phyloP scores from a whole-genome alignment of 805 yeast species.

The Naumovozyma castellii region DNA sequence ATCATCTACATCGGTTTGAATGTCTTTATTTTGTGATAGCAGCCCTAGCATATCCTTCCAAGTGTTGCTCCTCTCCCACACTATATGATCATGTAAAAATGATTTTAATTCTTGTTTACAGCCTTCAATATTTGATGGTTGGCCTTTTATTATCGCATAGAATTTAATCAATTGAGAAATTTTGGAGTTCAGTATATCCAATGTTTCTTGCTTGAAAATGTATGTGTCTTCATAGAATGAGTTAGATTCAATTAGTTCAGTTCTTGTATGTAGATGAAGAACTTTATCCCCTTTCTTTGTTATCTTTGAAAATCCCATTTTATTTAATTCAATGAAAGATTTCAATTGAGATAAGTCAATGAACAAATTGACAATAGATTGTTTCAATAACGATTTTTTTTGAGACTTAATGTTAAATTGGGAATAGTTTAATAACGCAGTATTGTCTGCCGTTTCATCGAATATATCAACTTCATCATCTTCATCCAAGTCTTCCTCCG shows the following conservation, averaged over 20 bases:
- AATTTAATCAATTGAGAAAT: conserved; percentile 43
- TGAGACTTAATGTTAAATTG: conserved; percentile 43
- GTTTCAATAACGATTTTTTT: conserved; percentile 56
- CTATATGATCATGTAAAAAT: conserved; percentile 77
- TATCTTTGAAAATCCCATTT: conserved; percentile 78
- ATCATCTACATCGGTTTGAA: conserved; percentile 19
- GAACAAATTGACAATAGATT: conserved; percentile 51
- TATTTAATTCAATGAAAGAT: conserved; percentile 74
- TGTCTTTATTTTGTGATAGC: conserved; percentile 41
- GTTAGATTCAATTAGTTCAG: conserved; percentile 36
- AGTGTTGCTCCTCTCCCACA: conserved; percentile 92
- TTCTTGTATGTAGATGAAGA: conserved; percentile 45
- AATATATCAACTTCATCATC: conserved; percentile 33
- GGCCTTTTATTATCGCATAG: conserved; percentile 43
- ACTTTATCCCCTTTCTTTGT: conserved; percentile 86
- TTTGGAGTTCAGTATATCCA: conserved; percentile 40
- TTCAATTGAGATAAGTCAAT: conserved; percentile 72
- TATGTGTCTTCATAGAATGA: conserved; percentile 40
- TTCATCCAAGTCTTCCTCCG: conserved; percentile 25
- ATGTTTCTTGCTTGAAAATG: conserved; percentile 45
- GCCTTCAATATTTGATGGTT: conserved; percentile 28
- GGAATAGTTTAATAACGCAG: conserved; percentile 41
- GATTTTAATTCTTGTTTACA: conserved; percentile 49
- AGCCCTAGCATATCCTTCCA: conserved; percentile 92
- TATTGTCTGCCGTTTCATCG: conserved; percentile 32